Evolutionary conservation across 2,329 filamentous ascomycete genomes (phyloP), one percentile per base, ranked within the genome.

Genomic region (Aphanoascus verrucosus): DNA sequence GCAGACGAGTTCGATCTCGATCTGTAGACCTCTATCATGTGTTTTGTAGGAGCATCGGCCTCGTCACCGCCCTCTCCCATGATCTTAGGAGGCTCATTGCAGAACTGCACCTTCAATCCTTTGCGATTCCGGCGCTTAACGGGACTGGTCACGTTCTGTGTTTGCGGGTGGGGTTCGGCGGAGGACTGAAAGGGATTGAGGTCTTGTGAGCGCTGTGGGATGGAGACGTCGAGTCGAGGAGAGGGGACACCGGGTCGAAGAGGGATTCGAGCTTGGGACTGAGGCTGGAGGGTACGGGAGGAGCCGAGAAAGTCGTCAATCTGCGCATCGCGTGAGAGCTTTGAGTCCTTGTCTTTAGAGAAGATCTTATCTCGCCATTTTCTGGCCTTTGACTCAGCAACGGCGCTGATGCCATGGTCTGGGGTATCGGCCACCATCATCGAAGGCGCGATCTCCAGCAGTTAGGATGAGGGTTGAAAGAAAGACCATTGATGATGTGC

Each of bases 11-110:
- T 54, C 14, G 57, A 58, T 19, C 57, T 43, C 7, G 45, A 47
- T 19, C 56, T 54, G 54, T 59, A 59, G 23, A 52, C 41, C 1
- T 17, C 42, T 49, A 54, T 50, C 32, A 95, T 84, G 64, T 93
- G 85, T 17, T 81, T 74, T 1, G 83, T 79, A 1, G 86, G 86
- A 7, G 78, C 72, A 52, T 86, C 82, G 52, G 85, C 84, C 67
- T 95, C 89, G 63, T 96, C 91, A 34, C 91, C 91, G 55, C 91
- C 91, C 68, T 91, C 84, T 45, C 91, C 91, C 63, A 97, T 96
- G 57, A 95, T 70, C 45, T 88, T 85, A 5, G 90, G 89, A 52
- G 78, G 75, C 8, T 77, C 78, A 60, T 86, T 81, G 50, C 78
- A 79, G 63, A 96, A 96, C 53, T 77, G 80, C 35, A 96, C 90